Conservation (phyloP, 139 green algal species). For the Chlamydomonas sphaeroides region DNA sequence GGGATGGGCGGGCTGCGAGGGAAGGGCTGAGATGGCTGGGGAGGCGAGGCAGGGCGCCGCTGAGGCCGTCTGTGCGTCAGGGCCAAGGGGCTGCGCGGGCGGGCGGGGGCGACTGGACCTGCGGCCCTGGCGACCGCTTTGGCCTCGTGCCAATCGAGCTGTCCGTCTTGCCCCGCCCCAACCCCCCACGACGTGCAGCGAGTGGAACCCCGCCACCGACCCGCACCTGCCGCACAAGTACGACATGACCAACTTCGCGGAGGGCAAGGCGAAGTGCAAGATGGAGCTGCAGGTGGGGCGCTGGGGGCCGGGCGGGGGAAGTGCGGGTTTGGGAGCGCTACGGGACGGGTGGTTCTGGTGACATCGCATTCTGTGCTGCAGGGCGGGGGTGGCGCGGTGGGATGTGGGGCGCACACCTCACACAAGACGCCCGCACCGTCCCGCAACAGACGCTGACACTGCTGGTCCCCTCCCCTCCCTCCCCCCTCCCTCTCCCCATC, state of each 20-base stretch:
- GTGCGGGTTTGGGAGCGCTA: no score
- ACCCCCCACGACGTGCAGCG: conserved; percentile 3
- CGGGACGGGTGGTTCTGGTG: no score
- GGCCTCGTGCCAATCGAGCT: no score
- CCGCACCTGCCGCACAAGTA: conserved; percentile 71
- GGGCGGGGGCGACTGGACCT: not conserved
- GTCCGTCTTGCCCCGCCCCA: not conserved
- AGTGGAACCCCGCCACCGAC: conserved; percentile 81
- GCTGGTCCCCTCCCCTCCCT: not conserved
- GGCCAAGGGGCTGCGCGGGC: no score
- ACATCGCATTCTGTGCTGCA: no score
- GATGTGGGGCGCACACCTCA: no score
- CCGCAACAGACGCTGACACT: no score
- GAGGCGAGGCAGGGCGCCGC: no score
- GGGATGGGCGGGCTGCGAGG: not conserved
- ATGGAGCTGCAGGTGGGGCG: conserved; percentile 60
- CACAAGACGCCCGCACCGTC: not conserved
- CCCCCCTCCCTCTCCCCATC: not conserved
- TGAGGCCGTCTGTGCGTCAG: no score
- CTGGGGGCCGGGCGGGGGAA: not conserved
- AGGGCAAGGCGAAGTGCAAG: conserved; percentile 82
- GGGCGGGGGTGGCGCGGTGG: no score
- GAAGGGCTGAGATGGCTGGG: not conserved
- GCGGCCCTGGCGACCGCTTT: no score
- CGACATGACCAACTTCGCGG: conserved; percentile 50